Evolutionary conservation across 2,329 filamentous ascomycete species (phyloP).

Genomic region (Trichoderma pleuroti): DNA sequence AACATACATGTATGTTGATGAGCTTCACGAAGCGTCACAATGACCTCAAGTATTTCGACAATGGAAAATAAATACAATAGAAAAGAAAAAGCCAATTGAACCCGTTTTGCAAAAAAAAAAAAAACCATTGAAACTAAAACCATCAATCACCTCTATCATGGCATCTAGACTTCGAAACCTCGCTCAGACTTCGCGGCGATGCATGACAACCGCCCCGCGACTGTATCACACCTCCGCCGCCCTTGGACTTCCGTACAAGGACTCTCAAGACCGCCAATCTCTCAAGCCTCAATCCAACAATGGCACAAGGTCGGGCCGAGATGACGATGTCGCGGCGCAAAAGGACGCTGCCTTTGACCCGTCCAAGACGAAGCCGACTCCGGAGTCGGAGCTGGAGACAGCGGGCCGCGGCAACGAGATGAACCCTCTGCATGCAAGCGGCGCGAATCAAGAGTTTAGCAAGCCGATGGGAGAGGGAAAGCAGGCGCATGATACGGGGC

Average conservation of each 20-base stretch:
- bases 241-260: constrained; percentile 43
- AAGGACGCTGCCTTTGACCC: constrained; percentile 66
- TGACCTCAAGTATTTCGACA: constrained; percentile 13
- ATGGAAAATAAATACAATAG: background rate
- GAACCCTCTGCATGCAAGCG: constrained; percentile 40
- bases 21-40: constrained; percentile 10
- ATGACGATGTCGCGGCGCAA: constrained; percentile 54
- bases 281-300: constrained; percentile 65
- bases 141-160: background rate
- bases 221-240: constrained; percentile 34
- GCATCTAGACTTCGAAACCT: constrained; percentile 24
- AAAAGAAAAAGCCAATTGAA: background rate
- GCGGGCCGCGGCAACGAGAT: constrained; percentile 35
- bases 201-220: constrained; percentile 21
- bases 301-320: constrained; percentile 64
- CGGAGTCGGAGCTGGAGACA: constrained; percentile 54
- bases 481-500: constrained; percentile 31
- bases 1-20: background rate
- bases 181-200: constrained; percentile 17
- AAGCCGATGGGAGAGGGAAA: constrained; percentile 38
- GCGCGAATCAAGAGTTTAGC: constrained; percentile 44
- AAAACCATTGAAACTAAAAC: background rate
- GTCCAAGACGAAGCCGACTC: constrained; percentile 61
- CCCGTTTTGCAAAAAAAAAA: background rate
- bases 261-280: constrained; percentile 55